Evolutionary conservation across 805 yeast genomes (phyloP).

Genomic region (Nakazawaea siamensis): DNA sequence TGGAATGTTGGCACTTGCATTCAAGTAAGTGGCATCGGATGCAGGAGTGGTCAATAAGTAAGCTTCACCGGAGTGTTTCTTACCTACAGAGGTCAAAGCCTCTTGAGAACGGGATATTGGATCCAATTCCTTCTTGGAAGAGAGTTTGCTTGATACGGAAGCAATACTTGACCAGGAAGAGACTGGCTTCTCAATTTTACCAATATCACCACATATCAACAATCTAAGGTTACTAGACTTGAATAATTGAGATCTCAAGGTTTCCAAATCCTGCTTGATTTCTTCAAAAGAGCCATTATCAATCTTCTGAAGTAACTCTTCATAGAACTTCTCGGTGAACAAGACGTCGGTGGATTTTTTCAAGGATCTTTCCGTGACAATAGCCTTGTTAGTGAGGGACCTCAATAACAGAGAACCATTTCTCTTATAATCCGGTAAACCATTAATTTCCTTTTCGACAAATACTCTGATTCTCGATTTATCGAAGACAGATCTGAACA

Average conservation of each 20-base stretch:
- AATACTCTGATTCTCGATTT: constrained; percentile 60
- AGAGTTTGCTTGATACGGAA: constrained; percentile 6
- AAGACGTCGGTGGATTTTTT: constrained; percentile 59
- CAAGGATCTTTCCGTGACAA: constrained; percentile 53
- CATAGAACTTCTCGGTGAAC: constrained; percentile 51
- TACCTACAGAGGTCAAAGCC: constrained; percentile 50
- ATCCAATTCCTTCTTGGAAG: constrained; percentile 1
- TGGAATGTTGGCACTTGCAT: constrained; percentile 53
- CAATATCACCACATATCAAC: constrained; percentile 62
- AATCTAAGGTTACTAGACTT: constrained; percentile 53
- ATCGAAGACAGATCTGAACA: constrained; percentile 65
- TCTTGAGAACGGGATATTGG: constrained; percentile 45
- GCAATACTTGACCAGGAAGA: constrained; percentile 44
- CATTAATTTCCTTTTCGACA: constrained; percentile 50
- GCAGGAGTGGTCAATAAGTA: constrained; percentile 69
- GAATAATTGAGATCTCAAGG: constrained; percentile 44
- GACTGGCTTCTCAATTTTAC: constrained; percentile 44
- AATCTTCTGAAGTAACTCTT: constrained; percentile 37
- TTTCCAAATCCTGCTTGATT: constrained; percentile 42
- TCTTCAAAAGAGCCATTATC: constrained; percentile 43
- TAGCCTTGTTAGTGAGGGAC: constrained; percentile 47
- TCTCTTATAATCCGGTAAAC: constrained; percentile 56
- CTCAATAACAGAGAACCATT: constrained; percentile 56
- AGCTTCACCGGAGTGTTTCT: constrained; percentile 43
- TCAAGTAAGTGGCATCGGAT: constrained; percentile 71